These are phyloP conservation scores for Dichotomocladium elegans DNA, from an alignment of 371 early-diverging fungal species.

Conservation along the genomic window DNA sequence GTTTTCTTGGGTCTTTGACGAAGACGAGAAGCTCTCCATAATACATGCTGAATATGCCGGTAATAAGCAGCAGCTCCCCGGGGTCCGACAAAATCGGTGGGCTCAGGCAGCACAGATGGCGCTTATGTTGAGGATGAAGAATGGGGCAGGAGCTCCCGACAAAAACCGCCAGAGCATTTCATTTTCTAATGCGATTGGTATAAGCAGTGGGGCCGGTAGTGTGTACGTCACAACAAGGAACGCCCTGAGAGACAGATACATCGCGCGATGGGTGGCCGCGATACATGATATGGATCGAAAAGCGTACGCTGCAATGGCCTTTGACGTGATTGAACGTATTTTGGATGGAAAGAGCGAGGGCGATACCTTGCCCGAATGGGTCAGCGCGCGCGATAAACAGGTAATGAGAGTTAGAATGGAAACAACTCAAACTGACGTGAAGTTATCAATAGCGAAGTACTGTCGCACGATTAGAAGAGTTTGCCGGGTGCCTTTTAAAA, in stretches of 20 bases:
- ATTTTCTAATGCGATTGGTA: conserved; percentile 20
- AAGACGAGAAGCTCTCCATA: conserved; percentile 44
- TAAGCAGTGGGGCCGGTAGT: conserved; percentile 39
- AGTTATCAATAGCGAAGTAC: conserved; percentile 18
- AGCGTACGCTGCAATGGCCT: conserved; percentile 26
- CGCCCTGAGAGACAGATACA: conserved; percentile 36
- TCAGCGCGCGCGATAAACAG: conserved; percentile 16
- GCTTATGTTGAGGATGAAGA: conserved; percentile 23
- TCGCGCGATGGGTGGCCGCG: conserved; percentile 32
- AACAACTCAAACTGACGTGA: not conserved
- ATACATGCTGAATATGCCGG: conserved; percentile 36
- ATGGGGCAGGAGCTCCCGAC: conserved; percentile 5
- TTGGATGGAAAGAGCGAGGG: conserved; percentile 30
- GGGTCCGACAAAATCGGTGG: conserved; percentile 19
- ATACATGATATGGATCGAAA: conserved; percentile 36
- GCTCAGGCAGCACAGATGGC: conserved; percentile 31
- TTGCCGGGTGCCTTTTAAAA: conserved; percentile 37
- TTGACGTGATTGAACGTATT: conserved; percentile 28
- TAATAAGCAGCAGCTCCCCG: conserved; percentile 15
- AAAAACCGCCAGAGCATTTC: conserved; percentile 21
- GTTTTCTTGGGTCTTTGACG: conserved; percentile 51
- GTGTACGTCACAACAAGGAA: conserved; percentile 42
- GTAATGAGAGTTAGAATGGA: conserved; percentile 6
- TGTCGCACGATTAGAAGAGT: conserved; percentile 34
- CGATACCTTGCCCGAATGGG: conserved; percentile 20